Conservation (phyloP, 2,329 filamentous ascomycete genomes). For the Trichoderma sp. region DNA sequence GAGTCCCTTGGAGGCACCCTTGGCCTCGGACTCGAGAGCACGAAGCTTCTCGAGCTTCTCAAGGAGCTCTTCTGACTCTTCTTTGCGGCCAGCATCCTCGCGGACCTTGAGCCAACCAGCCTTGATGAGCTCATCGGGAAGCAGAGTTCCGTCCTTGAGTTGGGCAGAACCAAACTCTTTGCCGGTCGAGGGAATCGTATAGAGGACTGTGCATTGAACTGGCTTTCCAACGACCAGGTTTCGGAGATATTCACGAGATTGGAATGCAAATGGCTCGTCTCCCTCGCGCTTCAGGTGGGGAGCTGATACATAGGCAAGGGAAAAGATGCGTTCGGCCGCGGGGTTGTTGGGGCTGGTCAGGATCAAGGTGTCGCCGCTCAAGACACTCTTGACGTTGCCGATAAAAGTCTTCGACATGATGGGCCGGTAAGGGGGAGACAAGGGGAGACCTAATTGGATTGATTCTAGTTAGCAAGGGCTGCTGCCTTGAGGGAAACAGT, state of each 20-base stretch:
- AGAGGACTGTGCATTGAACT: conserved; percentile 81
- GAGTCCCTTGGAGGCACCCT: conserved; percentile 75
- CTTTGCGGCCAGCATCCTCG: conserved; percentile 90
- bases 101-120: conserved; percentile 92
- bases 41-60: conserved; percentile 76
- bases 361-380: conserved; percentile 91
- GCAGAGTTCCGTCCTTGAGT: conserved; percentile 70
- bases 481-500: background rate
- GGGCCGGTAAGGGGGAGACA: conserved; percentile 21
- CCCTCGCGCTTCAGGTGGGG: conserved; percentile 85
- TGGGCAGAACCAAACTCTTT: conserved; percentile 85
- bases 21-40: conserved; percentile 74
- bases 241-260: conserved; percentile 91
- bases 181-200: conserved; percentile 81
- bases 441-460: conserved; percentile 12
- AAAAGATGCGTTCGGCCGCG: conserved; percentile 79
- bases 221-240: conserved; percentile 82
- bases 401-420: conserved; percentile 57
- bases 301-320: conserved; percentile 88
- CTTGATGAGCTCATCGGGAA: conserved; percentile 82
- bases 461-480: background rate
- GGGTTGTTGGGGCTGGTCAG: conserved; percentile 80
- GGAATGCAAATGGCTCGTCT: conserved; percentile 90
- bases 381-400: conserved; percentile 86
- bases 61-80: conserved; percentile 76